These are phyloP conservation scores for Thelephora aurantiotincta DNA, from an alignment of 768 basidiomycete genomes.

Conservation along the genomic window DNA sequence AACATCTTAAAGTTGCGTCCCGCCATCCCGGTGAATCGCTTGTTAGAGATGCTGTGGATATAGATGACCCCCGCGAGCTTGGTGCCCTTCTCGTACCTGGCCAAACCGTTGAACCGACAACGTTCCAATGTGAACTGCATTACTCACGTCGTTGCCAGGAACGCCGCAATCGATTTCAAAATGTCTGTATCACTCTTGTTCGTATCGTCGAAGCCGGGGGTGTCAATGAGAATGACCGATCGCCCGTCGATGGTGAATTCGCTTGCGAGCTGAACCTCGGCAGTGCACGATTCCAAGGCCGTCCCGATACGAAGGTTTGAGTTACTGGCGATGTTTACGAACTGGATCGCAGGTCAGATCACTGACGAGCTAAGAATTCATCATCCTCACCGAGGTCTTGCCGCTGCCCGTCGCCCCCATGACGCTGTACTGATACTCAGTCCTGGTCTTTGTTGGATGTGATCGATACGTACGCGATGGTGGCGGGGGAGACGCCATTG, in stretches of 20 bases:
- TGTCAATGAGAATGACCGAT: slow-evolving; percentile 33
- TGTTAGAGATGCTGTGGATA: slow-evolving; percentile 21
- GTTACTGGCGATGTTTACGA: slow-evolving; percentile 37
- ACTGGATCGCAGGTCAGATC: slow-evolving; percentile 15
- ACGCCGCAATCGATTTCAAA: neutral
- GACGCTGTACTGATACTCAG: slow-evolving; percentile 13
- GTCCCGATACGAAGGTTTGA: slow-evolving; percentile 30
- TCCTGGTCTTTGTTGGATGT: too few species aligned
- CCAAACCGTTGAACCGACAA: too few species aligned
- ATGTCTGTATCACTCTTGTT: slow-evolving; percentile 6
- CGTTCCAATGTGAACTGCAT: neutral
- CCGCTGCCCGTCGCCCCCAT: too few species aligned
- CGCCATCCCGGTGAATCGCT: slow-evolving; percentile 18
- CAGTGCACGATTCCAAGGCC: slow-evolving; percentile 28
- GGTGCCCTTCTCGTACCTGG: slow-evolving; percentile 4
- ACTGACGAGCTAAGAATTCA: neutral
- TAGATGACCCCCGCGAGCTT: too few species aligned
- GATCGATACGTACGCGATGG: too few species aligned
- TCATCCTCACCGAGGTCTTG: slow-evolving; percentile 18
- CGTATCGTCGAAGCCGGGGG: too few species aligned
- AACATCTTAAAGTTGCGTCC: too few species aligned
- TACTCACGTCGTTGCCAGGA: neutral
- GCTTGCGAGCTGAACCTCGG: slow-evolving; percentile 25
- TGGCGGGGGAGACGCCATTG: too few species aligned
- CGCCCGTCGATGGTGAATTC: slow-evolving; percentile 29